Evolutionary conservation across 257 asterid species (phyloP).

Genomic region (Petrea volubilis): DNA sequence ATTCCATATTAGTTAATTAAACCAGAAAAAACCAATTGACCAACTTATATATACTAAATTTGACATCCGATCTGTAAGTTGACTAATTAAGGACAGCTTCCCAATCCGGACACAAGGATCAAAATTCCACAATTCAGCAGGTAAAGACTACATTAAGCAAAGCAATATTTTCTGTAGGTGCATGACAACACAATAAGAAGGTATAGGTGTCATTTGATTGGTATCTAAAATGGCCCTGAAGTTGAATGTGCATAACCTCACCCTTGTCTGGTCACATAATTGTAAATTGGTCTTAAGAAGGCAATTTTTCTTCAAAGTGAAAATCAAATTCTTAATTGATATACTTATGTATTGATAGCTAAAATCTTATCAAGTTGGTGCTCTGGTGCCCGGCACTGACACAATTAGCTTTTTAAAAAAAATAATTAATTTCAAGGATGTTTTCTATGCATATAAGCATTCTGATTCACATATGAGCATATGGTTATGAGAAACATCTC

Average conservation of each 20-base stretch:
- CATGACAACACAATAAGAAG: not conserved
- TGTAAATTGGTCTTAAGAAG: not conserved
- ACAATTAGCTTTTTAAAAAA: not conserved
- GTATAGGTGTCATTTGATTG: slow-evolving; percentile 3
- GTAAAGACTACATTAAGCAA: slow-evolving; percentile 13
- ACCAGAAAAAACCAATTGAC: not conserved
- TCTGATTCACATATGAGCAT: not conserved
- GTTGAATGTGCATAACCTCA: not conserved
- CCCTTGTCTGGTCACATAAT: not conserved
- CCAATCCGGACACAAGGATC: slow-evolving; percentile 6
- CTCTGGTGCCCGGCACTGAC: not conserved
- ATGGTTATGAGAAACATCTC: not conserved
- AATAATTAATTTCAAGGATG: not conserved
- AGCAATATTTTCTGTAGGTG: not conserved
- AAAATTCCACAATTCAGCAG: not conserved
- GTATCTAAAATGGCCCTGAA: not conserved
- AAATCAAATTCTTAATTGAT: not conserved
- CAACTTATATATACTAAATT: not conserved
- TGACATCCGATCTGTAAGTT: not conserved
- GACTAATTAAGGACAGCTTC: not conserved
- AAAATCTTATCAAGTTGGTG: not conserved
- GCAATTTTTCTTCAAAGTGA: not conserved
- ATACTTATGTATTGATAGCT: slow-evolving; percentile 10
- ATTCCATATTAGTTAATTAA: slow-evolving; percentile 13
- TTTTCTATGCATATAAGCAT: not conserved